Percentiles rank a stretch among this genome's conserved stretches.
phyloP scores from a whole-genome alignment of 306 rosid genomes.

The Ammopiptanthus mongolicus region DNA sequence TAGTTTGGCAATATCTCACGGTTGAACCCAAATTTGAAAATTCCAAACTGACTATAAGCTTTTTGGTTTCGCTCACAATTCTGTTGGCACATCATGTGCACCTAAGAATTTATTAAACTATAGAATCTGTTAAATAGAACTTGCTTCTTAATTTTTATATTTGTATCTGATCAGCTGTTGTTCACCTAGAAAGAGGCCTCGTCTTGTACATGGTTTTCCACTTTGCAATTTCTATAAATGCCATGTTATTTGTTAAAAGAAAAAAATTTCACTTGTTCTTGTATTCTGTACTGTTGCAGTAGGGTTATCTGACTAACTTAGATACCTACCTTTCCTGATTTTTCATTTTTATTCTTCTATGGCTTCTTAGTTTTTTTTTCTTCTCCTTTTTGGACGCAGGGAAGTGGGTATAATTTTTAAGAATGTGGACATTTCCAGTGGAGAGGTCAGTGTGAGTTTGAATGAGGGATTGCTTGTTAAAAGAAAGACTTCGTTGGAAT shows the following conservation, averaged over 20 bases:
- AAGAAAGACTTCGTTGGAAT: constrained; percentile 51
- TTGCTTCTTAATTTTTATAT: not conserved
- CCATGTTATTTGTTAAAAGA: not conserved
- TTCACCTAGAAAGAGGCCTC: not conserved
- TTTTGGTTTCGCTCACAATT: constrained; percentile 1
- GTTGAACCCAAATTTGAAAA: not conserved
- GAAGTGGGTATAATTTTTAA: constrained; percentile 64
- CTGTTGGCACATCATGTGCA: not conserved
- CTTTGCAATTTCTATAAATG: not conserved
- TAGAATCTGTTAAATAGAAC: not conserved
- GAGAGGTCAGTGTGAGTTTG: constrained; percentile 65
- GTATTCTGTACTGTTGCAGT: not conserved
- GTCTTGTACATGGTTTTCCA: not conserved
- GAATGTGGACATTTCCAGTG: constrained; percentile 56
- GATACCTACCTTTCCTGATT: not conserved
- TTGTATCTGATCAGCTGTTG: not conserved
- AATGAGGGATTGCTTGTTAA: constrained; percentile 61
- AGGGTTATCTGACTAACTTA: not conserved
- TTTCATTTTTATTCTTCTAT: constrained; percentile 12
- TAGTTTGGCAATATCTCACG: not conserved
- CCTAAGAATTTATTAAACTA: not conserved
- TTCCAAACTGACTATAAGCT: not conserved
- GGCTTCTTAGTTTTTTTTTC: constrained; percentile 8
- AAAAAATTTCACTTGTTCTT: not conserved
- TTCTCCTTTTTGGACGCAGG: constrained; percentile 50